These are phyloP conservation scores for Gnetum montanum DNA, from an alignment of 75 land plant genomes.

Conservation along the genomic window DNA sequence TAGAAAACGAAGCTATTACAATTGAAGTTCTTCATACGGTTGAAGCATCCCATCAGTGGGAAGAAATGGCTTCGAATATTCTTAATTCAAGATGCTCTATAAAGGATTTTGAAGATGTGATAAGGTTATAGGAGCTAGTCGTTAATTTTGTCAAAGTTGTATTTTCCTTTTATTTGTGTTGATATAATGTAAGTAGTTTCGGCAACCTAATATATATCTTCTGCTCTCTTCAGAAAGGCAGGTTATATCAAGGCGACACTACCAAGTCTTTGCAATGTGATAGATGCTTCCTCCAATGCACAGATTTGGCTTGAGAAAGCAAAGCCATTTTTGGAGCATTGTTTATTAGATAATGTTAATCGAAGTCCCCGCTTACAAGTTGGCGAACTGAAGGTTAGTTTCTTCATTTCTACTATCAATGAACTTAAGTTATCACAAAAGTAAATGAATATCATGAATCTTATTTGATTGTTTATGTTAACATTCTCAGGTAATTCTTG, in stretches of 20 bases:
- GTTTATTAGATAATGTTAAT: neutral
- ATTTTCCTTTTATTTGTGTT: no score
- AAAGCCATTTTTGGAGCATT: constrained; percentile 4
- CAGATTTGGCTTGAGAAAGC: constrained; percentile 1
- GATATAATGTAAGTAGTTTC: no score
- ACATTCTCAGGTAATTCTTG: constrained; percentile 2
- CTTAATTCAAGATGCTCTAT: neutral
- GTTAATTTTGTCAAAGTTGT: no score
- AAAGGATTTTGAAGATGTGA: constrained; percentile 1
- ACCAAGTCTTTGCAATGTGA: neutral
- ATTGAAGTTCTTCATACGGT: neutral
- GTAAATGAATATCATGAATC: neutral
- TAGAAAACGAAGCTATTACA: constrained; percentile 1
- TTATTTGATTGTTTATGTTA: neutral
- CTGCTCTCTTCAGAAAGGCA: constrained; percentile 3
- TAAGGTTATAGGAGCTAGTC: constrained; percentile 5
- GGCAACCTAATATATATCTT: neutral
- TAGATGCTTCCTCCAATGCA: neutral
- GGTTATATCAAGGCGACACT: neutral
- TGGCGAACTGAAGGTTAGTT: constrained; percentile 3
- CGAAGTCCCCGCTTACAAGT: neutral
- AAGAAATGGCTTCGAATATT: constrained; percentile 2
- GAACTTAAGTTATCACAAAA: no score
- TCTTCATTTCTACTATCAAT: neutral
- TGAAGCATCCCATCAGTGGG: constrained; percentile 2